Percentiles rank a stretch among this genome's conserved stretches.
These are phyloP conservation scores for Mucor plumbeus DNA, from an alignment of 371 early-diverging fungal species.

Conservation along the genomic window DNA sequence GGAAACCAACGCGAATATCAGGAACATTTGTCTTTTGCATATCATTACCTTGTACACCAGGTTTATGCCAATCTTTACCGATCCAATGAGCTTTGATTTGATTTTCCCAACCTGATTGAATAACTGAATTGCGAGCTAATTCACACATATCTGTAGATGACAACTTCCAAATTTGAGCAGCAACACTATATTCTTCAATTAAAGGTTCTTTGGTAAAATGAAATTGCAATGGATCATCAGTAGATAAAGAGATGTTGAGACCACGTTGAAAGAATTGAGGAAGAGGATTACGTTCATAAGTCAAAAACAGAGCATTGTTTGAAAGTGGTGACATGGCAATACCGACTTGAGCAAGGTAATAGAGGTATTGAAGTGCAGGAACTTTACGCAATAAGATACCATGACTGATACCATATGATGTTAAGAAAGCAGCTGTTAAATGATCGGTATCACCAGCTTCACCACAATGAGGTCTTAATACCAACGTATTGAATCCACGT, in stretches of 20 bases:
- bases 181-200: slow-evolving; percentile 99
- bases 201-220: slow-evolving; percentile 98
- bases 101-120: slow-evolving; percentile 94
- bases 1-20: slow-evolving; percentile 84
- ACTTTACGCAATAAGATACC: slow-evolving; percentile 97
- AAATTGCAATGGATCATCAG: slow-evolving; percentile 99
- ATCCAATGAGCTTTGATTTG: slow-evolving; percentile 94
- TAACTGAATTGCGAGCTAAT: slow-evolving; percentile 93
- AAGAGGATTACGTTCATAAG: slow-evolving; percentile 97
- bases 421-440: slow-evolving; percentile 91
- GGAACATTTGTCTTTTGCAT: slow-evolving; percentile 98
- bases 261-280: slow-evolving; percentile 95
- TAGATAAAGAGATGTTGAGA: slow-evolving; percentile 94
- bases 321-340: slow-evolving; percentile 99
- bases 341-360: slow-evolving; percentile 95
- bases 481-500: slow-evolving; percentile 91
- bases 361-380: slow-evolving; percentile 96
- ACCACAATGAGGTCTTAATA: slow-evolving; percentile 95
- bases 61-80: slow-evolving; percentile 78
- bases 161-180: slow-evolving; percentile 98
- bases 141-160: slow-evolving; percentile 98
- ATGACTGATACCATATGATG: slow-evolving; percentile 93
- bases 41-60: slow-evolving; percentile 87
- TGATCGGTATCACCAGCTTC: slow-evolving; percentile 99
- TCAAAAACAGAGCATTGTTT: slow-evolving; percentile 97